Conservation (phyloP, 345 rosid species). For the Eutrema heterophyllum region DNA sequence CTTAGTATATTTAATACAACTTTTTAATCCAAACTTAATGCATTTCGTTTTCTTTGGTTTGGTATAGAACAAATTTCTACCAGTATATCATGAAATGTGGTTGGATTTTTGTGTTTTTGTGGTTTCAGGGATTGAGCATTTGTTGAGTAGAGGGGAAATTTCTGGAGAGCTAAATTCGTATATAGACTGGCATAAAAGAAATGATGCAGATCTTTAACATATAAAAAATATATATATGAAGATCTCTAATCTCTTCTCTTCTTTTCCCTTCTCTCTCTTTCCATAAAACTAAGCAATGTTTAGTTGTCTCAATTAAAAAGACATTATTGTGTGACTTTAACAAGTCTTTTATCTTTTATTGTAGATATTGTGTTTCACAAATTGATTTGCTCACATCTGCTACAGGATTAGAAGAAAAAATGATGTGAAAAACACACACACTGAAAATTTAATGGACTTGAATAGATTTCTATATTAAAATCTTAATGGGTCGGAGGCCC, state of each 20-base stretch:
- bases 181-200: slow-evolving; percentile 3
- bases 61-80: not conserved
- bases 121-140: slow-evolving; percentile 48
- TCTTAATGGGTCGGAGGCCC: no score
- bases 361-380: not conserved
- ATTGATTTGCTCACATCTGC: not conserved
- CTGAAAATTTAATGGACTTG: no score
- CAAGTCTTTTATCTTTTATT: not conserved
- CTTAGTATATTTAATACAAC: no score
- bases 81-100: not conserved
- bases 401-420: not conserved
- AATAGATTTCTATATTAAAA: no score
- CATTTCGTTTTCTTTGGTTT: no score
- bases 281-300: not conserved
- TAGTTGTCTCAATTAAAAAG: not conserved
- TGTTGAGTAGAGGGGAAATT: slow-evolving; percentile 37
- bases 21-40: not conserved
- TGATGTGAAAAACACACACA: not conserved
- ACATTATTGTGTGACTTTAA: not conserved
- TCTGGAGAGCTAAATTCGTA: slow-evolving; percentile 23
- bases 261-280: not conserved
- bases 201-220: not conserved
- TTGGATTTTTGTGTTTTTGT: not conserved
- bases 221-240: no score
- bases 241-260: not conserved